These are phyloP conservation scores for Penicillium argentinense DNA, from an alignment of 495 filamentous ascomycete species.

Conservation along the genomic window DNA sequence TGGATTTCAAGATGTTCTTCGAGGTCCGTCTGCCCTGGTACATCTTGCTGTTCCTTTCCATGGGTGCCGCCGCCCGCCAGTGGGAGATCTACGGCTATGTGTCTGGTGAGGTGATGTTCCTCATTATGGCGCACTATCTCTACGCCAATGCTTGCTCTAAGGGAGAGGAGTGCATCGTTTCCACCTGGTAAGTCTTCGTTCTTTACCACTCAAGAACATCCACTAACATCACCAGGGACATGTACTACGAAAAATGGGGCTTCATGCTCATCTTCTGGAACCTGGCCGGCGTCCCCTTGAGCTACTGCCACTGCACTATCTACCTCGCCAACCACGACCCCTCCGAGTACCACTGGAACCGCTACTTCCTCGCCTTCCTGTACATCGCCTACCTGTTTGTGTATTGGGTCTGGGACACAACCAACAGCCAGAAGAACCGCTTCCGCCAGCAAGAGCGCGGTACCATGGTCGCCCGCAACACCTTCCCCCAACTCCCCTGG, in stretches of 20 bases:
- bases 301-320: conserved; percentile 95
- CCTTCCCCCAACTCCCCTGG: conserved; percentile 95
- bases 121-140: conserved; percentile 90
- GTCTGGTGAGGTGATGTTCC: conserved; percentile 81
- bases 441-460: conserved; percentile 84
- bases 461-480: conserved; percentile 65
- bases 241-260: conserved; percentile 99
- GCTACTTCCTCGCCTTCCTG: conserved; percentile 61
- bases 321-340: conserved; percentile 90
- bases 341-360: conserved; percentile 76
- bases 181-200: conserved; percentile 67
- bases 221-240: conserved; percentile 58
- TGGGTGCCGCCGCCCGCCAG: conserved; percentile 79
- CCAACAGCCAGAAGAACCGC: conserved; percentile 93
- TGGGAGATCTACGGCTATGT: conserved; percentile 91
- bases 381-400: conserved; percentile 75
- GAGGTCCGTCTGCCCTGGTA: conserved; percentile 98
- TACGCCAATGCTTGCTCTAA: conserved; percentile 97
- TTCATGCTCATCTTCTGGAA: conserved; percentile 99
- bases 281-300: conserved; percentile 89
- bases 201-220: neutral
- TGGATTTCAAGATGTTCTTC: conserved; percentile 99
- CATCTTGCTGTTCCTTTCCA: conserved; percentile 79
- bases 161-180: conserved; percentile 91
- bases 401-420: conserved; percentile 91